Conservation (phyloP, 1,284 basidiomycete genomes). For the Mixia osmundae region DNA sequence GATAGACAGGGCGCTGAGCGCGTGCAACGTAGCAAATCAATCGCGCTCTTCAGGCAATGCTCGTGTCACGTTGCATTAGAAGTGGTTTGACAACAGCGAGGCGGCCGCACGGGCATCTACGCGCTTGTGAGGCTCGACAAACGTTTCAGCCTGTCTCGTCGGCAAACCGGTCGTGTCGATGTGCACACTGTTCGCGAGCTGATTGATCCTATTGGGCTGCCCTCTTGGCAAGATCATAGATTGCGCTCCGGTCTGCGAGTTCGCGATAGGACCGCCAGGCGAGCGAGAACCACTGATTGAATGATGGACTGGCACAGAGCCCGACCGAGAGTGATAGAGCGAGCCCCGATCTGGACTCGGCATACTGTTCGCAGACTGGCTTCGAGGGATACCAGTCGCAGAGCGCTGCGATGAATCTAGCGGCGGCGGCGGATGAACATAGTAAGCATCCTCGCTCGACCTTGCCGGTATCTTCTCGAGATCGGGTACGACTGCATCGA, state of each 20-base stretch:
- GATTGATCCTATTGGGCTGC: too few species aligned
- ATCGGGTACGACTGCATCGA: conserved; percentile 59
- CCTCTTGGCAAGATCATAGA: too few species aligned
- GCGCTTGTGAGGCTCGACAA: conserved; percentile 7
- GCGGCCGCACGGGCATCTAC: conserved; percentile 9
- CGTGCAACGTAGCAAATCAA: too few species aligned
- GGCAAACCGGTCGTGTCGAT: background rate
- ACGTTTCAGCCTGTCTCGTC: background rate
- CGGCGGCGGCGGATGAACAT: background rate
- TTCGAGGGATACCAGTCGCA: background rate
- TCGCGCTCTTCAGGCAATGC: too few species aligned
- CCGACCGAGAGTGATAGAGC: background rate
- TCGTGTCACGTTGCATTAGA: too few species aligned
- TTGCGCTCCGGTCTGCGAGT: background rate
- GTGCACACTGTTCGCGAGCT: background rate
- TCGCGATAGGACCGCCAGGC: background rate
- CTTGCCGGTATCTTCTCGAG: conserved; percentile 32
- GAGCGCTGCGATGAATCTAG: too few species aligned
- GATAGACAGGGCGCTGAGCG: too few species aligned
- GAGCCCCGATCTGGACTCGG: too few species aligned
- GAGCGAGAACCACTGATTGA: background rate
- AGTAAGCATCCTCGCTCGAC: background rate
- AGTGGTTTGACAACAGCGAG: conserved; percentile 6
- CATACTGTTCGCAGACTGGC: too few species aligned
- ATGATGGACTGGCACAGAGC: background rate